Evolutionary conservation across 768 basidiomycete species (phyloP).

Genomic region (Hortiboletus flavorubellus): DNA sequence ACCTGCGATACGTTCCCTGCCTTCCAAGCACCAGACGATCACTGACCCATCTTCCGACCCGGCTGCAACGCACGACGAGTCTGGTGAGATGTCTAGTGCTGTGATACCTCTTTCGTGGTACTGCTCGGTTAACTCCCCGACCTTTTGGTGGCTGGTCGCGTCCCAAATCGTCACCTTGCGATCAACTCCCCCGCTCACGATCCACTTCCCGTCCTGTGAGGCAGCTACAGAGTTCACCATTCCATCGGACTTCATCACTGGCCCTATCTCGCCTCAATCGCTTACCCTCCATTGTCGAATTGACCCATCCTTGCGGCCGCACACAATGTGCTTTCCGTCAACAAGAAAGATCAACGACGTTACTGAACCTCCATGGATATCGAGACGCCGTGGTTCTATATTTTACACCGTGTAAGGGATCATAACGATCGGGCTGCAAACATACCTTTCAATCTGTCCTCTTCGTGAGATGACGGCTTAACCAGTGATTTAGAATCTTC

Average conservation of each 20-base stretch:
- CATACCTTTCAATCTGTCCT: too few relatives aligned
- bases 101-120: not conserved
- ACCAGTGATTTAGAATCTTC: not conserved
- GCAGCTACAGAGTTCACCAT: not conserved
- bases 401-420: not conserved
- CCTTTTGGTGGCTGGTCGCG: not conserved
- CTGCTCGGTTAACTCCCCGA: not conserved
- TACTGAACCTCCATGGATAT: not conserved
- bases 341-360: slow-evolving; percentile 4
- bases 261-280: not conserved
- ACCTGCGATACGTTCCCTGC: not conserved
- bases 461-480: not conserved
- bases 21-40: not conserved
- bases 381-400: not conserved
- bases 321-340: slow-evolving; percentile 5
- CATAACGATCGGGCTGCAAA: not conserved
- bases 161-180: slow-evolving; percentile 4
- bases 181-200: slow-evolving; percentile 4
- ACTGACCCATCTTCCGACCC: slow-evolving; percentile 5
- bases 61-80: not conserved
- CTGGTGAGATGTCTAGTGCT: slow-evolving; percentile 4
- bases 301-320: slow-evolving; percentile 5
- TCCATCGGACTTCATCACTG: not conserved
- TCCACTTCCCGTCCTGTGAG: slow-evolving; percentile 9
- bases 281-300: slow-evolving; percentile 5